Base-by-base conservation (phyloP, 257 asterid genomes). In the Echium plantagineum region DNA sequence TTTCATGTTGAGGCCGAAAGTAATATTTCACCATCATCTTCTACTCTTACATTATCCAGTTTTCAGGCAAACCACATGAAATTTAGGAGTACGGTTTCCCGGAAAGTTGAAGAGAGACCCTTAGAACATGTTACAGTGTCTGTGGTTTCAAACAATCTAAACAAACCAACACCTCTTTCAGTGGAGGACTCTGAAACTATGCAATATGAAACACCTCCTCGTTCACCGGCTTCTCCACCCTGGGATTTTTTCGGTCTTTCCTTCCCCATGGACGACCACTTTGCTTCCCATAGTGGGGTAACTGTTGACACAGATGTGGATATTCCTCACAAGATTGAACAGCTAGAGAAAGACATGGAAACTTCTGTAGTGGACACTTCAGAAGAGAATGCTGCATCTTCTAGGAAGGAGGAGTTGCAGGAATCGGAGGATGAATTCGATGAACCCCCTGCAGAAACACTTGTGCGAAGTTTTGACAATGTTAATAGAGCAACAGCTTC, bases 161-260 rank as follows among this genome's bases (percentile, higher is more conserved):
- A 75, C 20, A 79, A 79, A 66, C 38, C 81, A 48, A 84, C 94
- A 30, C 90, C 89, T 21, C 83, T 77, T 35, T 72, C 89, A 16
- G 16, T 63, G 18, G 87, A 68, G 59, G 78, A 72, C 58, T 84
- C 79, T 26, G 89, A 85, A 66, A 54, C 70, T 19, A 66, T 80
- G 30, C 58, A 79, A 5, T 67, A 74, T 69, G 85, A 75, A 63
- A 62, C 75, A 60, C 69, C 87, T 66, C 67, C 80, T 21, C 24
- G 55, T 15, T 64, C 78, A 9, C 57, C 79, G 15, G 86, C 79
- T 74, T 75, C 77, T 61, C 75, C 94, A 15, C 97, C 98, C 2
- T 89, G 99, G 99, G 97, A 93, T 66, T 93, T 78, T 75, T 93
- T 93, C 62, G 96, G 91, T 67, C 89, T 83, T 67, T 79, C 80